Conservation (phyloP, 176 grass and related monocot species). For the Rhynchospora tenuis region DNA sequence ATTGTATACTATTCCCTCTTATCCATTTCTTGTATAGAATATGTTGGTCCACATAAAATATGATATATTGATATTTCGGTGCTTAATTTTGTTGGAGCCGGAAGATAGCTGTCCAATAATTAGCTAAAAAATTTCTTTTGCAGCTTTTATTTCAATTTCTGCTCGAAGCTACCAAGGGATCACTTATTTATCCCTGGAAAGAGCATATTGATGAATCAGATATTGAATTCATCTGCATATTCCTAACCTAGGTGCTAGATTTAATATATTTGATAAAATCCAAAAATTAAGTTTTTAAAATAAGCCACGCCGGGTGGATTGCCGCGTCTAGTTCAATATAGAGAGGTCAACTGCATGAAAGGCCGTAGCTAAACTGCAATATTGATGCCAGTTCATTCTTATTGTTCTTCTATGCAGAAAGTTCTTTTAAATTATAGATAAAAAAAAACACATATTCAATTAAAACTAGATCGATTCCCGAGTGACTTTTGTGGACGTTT, state of each 20-base stretch:
- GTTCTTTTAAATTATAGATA: neutral
- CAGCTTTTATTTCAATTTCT: neutral
- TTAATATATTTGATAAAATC: neutral
- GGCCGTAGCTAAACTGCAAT: neutral
- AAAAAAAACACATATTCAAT: neutral
- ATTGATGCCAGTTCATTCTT: too few species aligned
- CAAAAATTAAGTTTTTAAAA: neutral
- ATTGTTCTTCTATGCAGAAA: too few species aligned
- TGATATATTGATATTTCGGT: neutral
- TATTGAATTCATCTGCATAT: neutral
- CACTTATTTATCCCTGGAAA: neutral
- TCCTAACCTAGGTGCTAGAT: too few species aligned
- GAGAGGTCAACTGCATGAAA: neutral
- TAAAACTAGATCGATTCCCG: too few species aligned
- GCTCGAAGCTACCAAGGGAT: neutral
- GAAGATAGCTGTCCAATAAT: neutral
- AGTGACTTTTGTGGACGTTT: too few species aligned
- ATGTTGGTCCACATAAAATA: too few species aligned
- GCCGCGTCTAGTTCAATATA: neutral
- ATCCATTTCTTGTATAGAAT: neutral
- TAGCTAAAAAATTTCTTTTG: neutral
- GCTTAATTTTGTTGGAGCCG: neutral
- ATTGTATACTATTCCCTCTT: neutral
- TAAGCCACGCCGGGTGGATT: neutral
- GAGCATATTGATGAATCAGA: too few species aligned